phyloP scores from a whole-genome alignment of 2,329 filamentous ascomycete genomes.

The Colletotrichum sp. region DNA sequence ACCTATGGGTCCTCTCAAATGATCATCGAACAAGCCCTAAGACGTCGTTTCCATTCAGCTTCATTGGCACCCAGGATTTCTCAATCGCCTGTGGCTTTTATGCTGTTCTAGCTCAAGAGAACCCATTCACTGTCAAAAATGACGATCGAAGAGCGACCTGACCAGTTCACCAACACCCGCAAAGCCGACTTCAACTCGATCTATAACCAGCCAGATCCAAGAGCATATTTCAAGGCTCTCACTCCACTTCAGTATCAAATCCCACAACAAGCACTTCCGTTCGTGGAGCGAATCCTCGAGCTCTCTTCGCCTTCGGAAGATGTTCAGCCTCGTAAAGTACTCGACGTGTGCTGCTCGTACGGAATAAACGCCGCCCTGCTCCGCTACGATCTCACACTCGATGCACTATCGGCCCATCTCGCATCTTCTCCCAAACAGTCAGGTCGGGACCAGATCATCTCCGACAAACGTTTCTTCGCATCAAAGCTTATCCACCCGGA shows the following conservation, averaged over 20 bases:
- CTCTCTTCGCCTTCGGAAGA: background rate
- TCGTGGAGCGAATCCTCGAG: background rate
- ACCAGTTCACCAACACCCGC: background rate
- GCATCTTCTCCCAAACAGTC: background rate
- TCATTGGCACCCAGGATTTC: accelerated
- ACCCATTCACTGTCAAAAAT: background rate
- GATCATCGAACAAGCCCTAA: background rate
- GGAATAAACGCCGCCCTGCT: constrained; percentile 10
- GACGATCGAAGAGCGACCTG: background rate
- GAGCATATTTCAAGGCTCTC: background rate
- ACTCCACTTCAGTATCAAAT: background rate
- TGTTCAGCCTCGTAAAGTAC: background rate
- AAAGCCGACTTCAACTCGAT: constrained; percentile 11
- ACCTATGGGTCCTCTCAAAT: background rate
- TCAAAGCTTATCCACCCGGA: background rate
- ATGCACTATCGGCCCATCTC: background rate
- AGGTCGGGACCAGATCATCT: background rate
- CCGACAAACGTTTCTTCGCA: background rate
- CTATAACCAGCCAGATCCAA: constrained; percentile 4
- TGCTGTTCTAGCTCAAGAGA: too few relatives aligned
- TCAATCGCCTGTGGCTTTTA: accelerated
- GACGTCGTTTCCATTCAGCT: background rate
- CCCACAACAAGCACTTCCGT: constrained; percentile 2
- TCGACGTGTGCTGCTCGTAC: constrained; percentile 7
- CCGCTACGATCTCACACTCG: background rate